These are phyloP conservation scores for Candida yuanshanica DNA, from an alignment of 805 yeast genomes.

Conservation along the genomic window DNA sequence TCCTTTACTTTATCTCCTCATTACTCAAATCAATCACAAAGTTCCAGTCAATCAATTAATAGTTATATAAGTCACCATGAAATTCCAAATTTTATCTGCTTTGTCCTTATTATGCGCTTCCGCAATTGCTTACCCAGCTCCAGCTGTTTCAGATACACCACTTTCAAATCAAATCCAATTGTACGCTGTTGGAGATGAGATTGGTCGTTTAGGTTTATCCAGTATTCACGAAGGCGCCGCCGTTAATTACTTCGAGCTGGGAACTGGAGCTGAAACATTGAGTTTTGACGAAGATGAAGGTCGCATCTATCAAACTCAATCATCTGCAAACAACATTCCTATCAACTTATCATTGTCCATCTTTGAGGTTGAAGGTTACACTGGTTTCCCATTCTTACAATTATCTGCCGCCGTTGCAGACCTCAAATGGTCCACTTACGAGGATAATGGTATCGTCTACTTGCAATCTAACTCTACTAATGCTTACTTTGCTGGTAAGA, in stretches of 20 bases:
- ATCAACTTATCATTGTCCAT: conserved; percentile 8
- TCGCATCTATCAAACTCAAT: conserved; percentile 4
- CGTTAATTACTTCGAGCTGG: conserved; percentile 14
- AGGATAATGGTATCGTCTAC: neutral
- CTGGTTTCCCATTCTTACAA: conserved; percentile 14
- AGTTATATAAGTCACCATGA: too few species aligned
- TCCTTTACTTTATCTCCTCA: too few species aligned
- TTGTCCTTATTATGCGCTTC: too few species aligned
- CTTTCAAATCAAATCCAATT: neutral
- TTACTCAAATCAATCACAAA: too few species aligned
- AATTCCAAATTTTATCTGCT: too few species aligned
- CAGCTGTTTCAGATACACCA: neutral
- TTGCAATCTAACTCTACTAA: conserved; percentile 26
- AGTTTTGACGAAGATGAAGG: conserved; percentile 6
- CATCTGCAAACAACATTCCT: neutral
- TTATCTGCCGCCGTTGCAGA: conserved; percentile 7
- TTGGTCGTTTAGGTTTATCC: conserved; percentile 1
- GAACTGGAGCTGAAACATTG: conserved; percentile 4
- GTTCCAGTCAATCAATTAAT: too few species aligned
- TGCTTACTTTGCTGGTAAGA: conserved; percentile 36
- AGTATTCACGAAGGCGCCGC: conserved; percentile 18
- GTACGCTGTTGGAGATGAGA: neutral
- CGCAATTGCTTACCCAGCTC: neutral
- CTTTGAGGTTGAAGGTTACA: conserved; percentile 1
- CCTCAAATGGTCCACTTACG: conserved; percentile 8